phyloP scores from a whole-genome alignment of 176 grass and related monocot species.

The Elymus sibiricus region DNA sequence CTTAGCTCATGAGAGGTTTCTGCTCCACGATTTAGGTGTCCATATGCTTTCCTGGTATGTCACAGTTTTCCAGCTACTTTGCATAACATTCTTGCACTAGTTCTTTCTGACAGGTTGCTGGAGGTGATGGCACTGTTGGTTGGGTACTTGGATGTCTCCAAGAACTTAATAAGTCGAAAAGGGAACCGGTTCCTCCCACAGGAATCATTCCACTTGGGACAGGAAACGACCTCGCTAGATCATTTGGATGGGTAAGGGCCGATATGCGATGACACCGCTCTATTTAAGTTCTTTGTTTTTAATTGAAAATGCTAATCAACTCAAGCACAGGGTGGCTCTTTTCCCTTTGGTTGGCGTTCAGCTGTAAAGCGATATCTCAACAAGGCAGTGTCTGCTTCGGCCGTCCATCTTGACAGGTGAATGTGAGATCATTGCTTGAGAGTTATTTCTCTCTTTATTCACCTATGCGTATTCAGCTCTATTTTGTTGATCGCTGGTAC shows the following conservation, averaged over 20 bases:
- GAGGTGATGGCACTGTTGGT: slow-evolving; percentile 92
- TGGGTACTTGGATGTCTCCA: slow-evolving; percentile 90
- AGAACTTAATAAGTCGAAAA: slow-evolving; percentile 77
- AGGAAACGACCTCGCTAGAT: slow-evolving; percentile 90
- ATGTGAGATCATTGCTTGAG: slow-evolving; percentile 33
- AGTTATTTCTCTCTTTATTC: background rate
- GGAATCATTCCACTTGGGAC: slow-evolving; percentile 99
- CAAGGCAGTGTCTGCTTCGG: slow-evolving; percentile 57
- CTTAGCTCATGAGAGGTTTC: background rate
- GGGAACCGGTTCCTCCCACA: slow-evolving; percentile 83
- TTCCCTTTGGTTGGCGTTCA: slow-evolving; percentile 94
- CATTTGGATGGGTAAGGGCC: slow-evolving; percentile 89
- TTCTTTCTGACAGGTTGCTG: slow-evolving; percentile 83
- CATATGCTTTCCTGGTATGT: background rate
- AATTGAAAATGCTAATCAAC: slow-evolving; percentile 24
- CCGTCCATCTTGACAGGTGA: slow-evolving; percentile 77
- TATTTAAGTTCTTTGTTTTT: slow-evolving; percentile 17
- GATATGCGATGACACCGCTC: background rate
- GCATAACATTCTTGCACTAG: slow-evolving; percentile 30
- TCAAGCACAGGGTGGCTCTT: slow-evolving; percentile 77
- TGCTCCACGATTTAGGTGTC: background rate
- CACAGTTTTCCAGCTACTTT: slow-evolving; percentile 18
- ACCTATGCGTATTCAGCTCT: background rate
- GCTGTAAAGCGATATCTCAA: slow-evolving; percentile 66
- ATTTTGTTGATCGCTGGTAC: slow-evolving; percentile 5